Conservation (phyloP, 805 yeast genomes). For the Ogataea methanolica region DNA sequence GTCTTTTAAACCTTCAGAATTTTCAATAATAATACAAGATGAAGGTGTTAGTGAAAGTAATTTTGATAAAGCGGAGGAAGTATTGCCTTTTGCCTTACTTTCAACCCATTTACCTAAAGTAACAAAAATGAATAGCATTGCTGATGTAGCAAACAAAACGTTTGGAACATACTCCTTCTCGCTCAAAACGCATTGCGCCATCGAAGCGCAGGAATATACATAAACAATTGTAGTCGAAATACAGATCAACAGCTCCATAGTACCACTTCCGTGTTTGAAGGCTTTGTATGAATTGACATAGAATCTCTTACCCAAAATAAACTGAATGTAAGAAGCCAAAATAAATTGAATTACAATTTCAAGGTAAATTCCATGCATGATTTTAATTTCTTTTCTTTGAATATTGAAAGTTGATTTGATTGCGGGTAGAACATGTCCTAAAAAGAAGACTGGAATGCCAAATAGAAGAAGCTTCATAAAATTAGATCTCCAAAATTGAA, state of each 20-base stretch:
- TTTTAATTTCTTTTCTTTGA: constrained; percentile 6
- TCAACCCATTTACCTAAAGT: constrained; percentile 90
- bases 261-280: constrained; percentile 63
- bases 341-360: constrained; percentile 58
- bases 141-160: constrained; percentile 78
- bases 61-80: constrained; percentile 82
- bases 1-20: constrained; percentile 21
- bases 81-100: constrained; percentile 87
- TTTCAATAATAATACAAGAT: constrained; percentile 58
- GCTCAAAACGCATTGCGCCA: constrained; percentile 42
- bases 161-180: constrained; percentile 51
- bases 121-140: constrained; percentile 80
- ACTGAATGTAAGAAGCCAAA: constrained; percentile 57
- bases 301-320: constrained; percentile 63
- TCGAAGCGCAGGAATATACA: constrained; percentile 63
- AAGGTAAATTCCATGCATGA: constrained; percentile 54
- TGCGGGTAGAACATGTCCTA: constrained; percentile 47
- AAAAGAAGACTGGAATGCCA: constrained; percentile 58
- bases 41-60: constrained; percentile 79
- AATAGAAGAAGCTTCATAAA: constrained; percentile 47
- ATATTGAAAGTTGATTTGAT: constrained; percentile 19
- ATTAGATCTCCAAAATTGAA: constrained; percentile 61
- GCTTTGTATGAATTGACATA: constrained; percentile 62
- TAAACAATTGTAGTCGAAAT: constrained; percentile 80
- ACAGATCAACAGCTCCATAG: constrained; percentile 90